These are phyloP conservation scores for Ophiostoma sp. DNA, from an alignment of 2,329 filamentous ascomycete species.

Conservation along the genomic window DNA sequence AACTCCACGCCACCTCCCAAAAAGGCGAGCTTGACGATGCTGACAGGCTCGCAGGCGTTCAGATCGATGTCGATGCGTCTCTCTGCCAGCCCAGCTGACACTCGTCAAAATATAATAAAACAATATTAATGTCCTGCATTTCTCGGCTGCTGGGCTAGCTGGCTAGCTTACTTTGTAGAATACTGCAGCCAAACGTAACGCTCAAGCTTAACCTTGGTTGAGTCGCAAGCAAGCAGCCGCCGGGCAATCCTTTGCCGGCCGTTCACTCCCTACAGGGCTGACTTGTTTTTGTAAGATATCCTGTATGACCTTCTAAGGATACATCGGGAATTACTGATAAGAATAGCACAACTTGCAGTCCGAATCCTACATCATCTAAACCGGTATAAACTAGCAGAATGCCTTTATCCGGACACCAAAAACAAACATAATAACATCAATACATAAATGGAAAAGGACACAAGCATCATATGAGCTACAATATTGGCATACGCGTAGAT, in stretches of 20 bases:
- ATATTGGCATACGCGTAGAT: neutral
- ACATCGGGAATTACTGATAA: neutral
- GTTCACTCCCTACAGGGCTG: conserved; percentile 9
- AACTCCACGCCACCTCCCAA: neutral
- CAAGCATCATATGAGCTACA: neutral
- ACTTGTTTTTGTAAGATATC: neutral
- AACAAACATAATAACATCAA: neutral
- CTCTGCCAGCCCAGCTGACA: neutral
- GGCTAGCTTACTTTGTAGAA: no score
- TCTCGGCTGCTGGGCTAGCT: neutral
- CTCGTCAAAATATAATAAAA: neutral
- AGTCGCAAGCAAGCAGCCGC: neutral
- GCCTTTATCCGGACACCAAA: neutral
- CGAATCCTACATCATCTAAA: neutral
- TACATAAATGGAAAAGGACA: neutral
- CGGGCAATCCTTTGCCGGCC: neutral
- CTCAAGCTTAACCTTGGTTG: neutral
- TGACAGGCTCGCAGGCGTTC: neutral
- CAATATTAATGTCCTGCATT: neutral
- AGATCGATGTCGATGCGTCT: neutral
- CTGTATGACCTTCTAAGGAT: neutral
- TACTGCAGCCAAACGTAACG: neutral
- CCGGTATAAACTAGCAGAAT: neutral
- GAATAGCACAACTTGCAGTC: neutral
- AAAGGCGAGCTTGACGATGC: conserved; percentile 4